phyloP scores from a whole-genome alignment of 805 yeast species.

The Candida argentea region DNA sequence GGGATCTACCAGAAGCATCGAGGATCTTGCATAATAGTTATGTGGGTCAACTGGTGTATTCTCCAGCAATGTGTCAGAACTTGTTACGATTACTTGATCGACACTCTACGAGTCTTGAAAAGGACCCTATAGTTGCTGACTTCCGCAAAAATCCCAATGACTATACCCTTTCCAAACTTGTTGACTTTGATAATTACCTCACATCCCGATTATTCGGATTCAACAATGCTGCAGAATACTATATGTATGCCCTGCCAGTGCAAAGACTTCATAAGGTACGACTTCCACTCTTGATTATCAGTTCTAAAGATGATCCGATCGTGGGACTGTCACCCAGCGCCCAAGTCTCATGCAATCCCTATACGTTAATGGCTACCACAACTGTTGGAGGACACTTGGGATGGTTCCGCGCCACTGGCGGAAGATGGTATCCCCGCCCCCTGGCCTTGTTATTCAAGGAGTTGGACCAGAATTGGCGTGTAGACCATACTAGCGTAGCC shows the following conservation, averaged over 20 bases:
- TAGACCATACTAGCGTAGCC: constrained; percentile 7
- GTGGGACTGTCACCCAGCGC: constrained; percentile 41
- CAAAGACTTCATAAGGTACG: constrained; percentile 44
- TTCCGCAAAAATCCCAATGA: constrained; percentile 20
- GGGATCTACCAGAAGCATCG: constrained; percentile 58
- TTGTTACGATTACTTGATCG: constrained; percentile 21
- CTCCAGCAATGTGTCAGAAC: constrained; percentile 34
- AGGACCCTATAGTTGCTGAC: constrained; percentile 13
- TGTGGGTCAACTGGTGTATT: constrained; percentile 28
- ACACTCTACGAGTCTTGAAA: constrained; percentile 18
- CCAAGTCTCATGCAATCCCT: constrained; percentile 48
- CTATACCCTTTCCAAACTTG: constrained; percentile 26
- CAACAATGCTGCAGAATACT: constrained; percentile 51
- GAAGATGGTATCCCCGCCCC: constrained; percentile 32
- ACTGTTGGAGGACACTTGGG: constrained; percentile 69
- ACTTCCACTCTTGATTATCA: constrained; percentile 53
- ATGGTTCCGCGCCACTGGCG: constrained; percentile 25
- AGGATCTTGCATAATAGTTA: constrained; percentile 28
- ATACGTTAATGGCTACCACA: constrained; percentile 44
- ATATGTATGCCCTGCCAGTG: constrained; percentile 54
- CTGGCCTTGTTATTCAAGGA: constrained; percentile 23
- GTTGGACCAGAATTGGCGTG: constrained; percentile 18
- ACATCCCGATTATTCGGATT: constrained; percentile 58
- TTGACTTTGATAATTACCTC: constrained; percentile 51
- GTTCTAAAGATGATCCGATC: constrained; percentile 61